phyloP scores from a whole-genome alignment of 805 yeast species.

The Candida pini region DNA sequence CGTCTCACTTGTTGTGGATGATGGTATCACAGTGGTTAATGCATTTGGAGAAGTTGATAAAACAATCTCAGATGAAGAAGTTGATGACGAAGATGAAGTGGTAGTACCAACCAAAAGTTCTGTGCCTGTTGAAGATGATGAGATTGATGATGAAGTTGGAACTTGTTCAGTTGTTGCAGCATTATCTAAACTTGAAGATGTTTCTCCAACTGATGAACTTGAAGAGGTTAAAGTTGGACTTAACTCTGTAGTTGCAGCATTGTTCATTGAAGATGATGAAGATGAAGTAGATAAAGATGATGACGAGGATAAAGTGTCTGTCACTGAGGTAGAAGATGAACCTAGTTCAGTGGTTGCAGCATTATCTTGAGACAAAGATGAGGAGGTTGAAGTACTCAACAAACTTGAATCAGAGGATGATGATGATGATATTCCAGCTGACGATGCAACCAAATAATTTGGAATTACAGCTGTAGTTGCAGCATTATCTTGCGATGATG shows the following conservation, averaged over 20 bases:
- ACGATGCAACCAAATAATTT: not conserved
- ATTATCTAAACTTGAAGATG: not conserved
- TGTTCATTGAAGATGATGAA: not conserved
- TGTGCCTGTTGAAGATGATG: not conserved
- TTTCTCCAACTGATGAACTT: too few relatives aligned
- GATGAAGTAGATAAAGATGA: not conserved
- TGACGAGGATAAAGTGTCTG: not conserved
- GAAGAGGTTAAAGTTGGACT: too few relatives aligned
- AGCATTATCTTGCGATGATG: not conserved
- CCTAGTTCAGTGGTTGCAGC: not conserved
- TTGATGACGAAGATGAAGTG: not conserved
- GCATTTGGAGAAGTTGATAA: not conserved
- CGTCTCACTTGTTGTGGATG: not conserved
- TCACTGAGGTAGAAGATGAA: not conserved
- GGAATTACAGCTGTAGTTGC: not conserved
- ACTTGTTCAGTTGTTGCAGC: slow-evolving; percentile 1
- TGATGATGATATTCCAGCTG: not conserved
- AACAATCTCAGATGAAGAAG: not conserved
- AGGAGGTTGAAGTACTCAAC: not conserved
- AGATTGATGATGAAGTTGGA: not conserved
- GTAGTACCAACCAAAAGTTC: too few relatives aligned
- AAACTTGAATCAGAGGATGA: not conserved
- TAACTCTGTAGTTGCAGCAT: not conserved
- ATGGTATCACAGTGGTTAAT: too few relatives aligned
- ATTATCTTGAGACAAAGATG: not conserved